Evolutionary conservation across 2,329 filamentous ascomycete genomes (phyloP).

Genomic region (Ophiostoma ips): DNA sequence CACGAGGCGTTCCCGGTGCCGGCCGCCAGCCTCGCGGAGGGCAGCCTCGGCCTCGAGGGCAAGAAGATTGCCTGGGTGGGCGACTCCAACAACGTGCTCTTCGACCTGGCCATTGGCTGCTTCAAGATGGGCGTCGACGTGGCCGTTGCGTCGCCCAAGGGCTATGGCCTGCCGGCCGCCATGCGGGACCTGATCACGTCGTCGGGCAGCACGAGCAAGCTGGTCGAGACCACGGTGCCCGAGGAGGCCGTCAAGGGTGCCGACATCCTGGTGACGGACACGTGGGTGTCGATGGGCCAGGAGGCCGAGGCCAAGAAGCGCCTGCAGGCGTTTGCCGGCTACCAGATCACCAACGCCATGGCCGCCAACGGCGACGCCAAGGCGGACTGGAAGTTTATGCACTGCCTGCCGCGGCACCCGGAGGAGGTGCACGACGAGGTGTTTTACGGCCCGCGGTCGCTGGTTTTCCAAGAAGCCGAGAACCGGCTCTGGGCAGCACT

Average conservation of each 20-base stretch:
- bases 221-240: constrained; percentile 64
- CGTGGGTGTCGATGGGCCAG: constrained; percentile 97
- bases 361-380: constrained; percentile 77
- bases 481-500: constrained; percentile 88
- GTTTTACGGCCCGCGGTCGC: constrained; percentile 71
- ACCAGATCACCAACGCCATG: constrained; percentile 79
- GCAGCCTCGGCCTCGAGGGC: constrained; percentile 55
- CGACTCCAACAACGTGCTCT: constrained; percentile 94
- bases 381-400: constrained; percentile 92
- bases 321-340: constrained; percentile 71
- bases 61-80: constrained; percentile 93
- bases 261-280: constrained; percentile 88
- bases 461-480: constrained; percentile 90
- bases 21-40: constrained; percentile 22
- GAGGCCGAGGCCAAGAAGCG: constrained; percentile 70
- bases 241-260: constrained; percentile 77
- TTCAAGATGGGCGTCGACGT: constrained; percentile 79
- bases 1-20: constrained; percentile 56
- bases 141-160: constrained; percentile 70
- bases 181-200: constrained; percentile 63
- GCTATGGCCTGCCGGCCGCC: constrained; percentile 63
- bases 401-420: constrained; percentile 80
- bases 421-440: constrained; percentile 94
- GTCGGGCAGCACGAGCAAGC: constrained; percentile 42
- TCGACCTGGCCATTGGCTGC: constrained; percentile 78